These are phyloP conservation scores for Saccharomyces hybrid DNA, from an alignment of 1,139 yeast species.

Conservation along the genomic window DNA sequence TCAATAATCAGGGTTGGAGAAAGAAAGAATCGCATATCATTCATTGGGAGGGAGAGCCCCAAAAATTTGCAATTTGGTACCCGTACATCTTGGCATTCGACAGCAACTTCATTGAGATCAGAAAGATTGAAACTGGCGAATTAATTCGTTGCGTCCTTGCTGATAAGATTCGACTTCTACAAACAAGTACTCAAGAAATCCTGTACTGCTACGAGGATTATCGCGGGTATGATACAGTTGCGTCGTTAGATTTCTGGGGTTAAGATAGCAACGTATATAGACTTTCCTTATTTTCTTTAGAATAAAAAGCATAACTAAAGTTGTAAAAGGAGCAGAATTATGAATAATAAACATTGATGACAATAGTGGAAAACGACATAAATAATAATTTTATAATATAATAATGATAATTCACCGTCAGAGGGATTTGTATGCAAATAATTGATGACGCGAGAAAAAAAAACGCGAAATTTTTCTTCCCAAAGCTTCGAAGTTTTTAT, in stretches of 20 bases:
- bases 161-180: constrained; percentile 81
- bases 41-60: constrained; percentile 96
- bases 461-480: constrained; percentile 4
- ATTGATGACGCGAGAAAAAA: neutral
- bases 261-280: constrained; percentile 4
- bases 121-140: constrained; percentile 85
- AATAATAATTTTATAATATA: neutral
- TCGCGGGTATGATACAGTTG: constrained; percentile 84
- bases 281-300: neutral
- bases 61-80: constrained; percentile 84
- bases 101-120: constrained; percentile 79
- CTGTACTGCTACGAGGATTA: constrained; percentile 89
- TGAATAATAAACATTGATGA: neutral
- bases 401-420: neutral
- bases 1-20: constrained; percentile 94
- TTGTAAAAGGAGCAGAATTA: neutral
- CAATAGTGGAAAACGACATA: neutral
- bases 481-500: neutral
- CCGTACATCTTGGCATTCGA: constrained; percentile 92
- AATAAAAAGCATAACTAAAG: neutral
- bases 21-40: constrained; percentile 90
- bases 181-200: constrained; percentile 88
- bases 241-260: constrained; percentile 84
- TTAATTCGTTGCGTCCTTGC: constrained; percentile 87
- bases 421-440: neutral